phyloP scores from a whole-genome alignment of 495 filamentous ascomycete species.

The Aspergillus leporis region DNA sequence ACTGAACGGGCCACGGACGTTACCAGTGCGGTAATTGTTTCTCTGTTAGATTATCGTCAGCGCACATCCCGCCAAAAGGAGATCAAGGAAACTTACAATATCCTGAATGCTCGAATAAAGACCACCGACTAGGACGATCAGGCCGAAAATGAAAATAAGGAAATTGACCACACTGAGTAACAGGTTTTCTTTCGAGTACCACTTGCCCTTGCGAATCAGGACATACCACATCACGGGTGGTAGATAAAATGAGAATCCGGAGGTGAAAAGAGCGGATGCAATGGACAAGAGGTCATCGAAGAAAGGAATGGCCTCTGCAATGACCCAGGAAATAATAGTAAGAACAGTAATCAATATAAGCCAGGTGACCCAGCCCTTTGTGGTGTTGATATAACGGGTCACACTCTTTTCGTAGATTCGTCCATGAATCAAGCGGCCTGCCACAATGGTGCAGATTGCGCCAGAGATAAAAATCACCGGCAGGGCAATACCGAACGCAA shows the following conservation, averaged over 20 bases:
- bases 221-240: constrained; percentile 66
- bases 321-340: constrained; percentile 61
- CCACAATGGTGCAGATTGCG: constrained; percentile 60
- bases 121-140: constrained; percentile 53
- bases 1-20: too few species aligned
- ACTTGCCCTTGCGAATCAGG: constrained; percentile 42
- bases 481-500: constrained; percentile 70
- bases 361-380: constrained; percentile 59
- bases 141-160: constrained; percentile 30
- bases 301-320: constrained; percentile 68
- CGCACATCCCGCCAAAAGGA: neutral
- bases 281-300: constrained; percentile 63
- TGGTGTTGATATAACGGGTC: constrained; percentile 56
- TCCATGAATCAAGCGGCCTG: constrained; percentile 60
- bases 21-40: too few species aligned
- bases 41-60: neutral
- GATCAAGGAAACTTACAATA: constrained; percentile 45
- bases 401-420: constrained; percentile 52
- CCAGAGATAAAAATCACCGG: constrained; percentile 72
- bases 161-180: constrained; percentile 17
- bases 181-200: constrained; percentile 28
- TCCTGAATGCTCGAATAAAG: constrained; percentile 56
- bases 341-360: constrained; percentile 50
- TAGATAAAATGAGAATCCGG: constrained; percentile 65
- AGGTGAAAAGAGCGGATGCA: constrained; percentile 60